phyloP scores from a whole-genome alignment of 2,329 filamentous ascomycete species.

The Nakataea oryzae region DNA sequence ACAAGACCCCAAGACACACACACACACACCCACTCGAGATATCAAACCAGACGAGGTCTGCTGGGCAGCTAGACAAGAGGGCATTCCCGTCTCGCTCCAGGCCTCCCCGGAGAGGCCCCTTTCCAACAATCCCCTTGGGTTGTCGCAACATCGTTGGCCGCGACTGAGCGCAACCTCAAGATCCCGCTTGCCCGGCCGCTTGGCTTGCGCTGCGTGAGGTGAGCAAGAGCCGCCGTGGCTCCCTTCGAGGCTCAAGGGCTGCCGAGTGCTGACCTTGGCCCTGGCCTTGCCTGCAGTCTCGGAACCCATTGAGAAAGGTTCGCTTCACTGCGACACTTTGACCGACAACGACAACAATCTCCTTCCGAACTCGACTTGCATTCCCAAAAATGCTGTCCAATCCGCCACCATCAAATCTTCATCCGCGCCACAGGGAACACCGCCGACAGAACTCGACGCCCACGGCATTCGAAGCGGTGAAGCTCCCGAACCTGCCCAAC shows the following conservation, averaged over 20 bases:
- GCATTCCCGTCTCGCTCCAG: not conserved
- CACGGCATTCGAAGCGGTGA: slow-evolving; percentile 63
- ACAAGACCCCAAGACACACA: not conserved
- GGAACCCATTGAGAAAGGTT: slow-evolving; percentile 27
- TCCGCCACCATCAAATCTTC: slow-evolving; percentile 55
- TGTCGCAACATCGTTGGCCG: slow-evolving; percentile 25
- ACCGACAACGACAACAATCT: slow-evolving; percentile 14
- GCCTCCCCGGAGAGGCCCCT: not conserved
- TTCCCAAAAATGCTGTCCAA: slow-evolving; percentile 22
- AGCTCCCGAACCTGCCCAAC: slow-evolving; percentile 54
- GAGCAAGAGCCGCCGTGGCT: slow-evolving; percentile 9
- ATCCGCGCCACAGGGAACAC: slow-evolving; percentile 65
- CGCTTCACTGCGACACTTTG: slow-evolving; percentile 32
- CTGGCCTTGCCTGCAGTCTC: slow-evolving; percentile 12
- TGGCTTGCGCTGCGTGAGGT: slow-evolving; percentile 83
- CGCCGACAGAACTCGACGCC: slow-evolving; percentile 83
- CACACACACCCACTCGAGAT: not conserved
- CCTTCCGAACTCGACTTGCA: slow-evolving; percentile 17
- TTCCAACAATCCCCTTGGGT: slow-evolving; percentile 1
- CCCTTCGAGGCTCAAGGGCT: not conserved
- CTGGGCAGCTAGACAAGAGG: not conserved
- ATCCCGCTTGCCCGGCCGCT: slow-evolving; percentile 55
- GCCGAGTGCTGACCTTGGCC: not conserved
- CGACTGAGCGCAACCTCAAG: slow-evolving; percentile 37
- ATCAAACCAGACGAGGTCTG: not conserved